Conservation (phyloP, 2,329 filamentous ascomycete genomes). For the Ustilaginoidea virens region DNA sequence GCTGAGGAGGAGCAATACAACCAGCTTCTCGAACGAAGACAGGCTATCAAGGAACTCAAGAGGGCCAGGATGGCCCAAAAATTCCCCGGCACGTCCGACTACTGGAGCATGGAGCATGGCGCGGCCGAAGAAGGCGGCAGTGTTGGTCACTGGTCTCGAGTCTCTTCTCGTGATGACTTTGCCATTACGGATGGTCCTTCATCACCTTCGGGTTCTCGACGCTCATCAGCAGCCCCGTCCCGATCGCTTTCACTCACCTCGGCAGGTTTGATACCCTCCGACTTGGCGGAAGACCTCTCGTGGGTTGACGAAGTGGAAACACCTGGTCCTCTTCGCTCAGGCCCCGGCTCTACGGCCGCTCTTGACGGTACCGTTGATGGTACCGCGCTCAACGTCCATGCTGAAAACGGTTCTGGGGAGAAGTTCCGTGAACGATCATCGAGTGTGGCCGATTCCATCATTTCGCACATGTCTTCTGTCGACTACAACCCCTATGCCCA, state of each 20-base stretch:
- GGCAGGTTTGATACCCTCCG: slow-evolving; percentile 10
- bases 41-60: slow-evolving; percentile 40
- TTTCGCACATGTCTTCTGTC: slow-evolving; percentile 52
- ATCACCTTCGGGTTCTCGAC: slow-evolving; percentile 23
- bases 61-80: slow-evolving; percentile 36
- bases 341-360: slow-evolving; percentile 36
- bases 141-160: slow-evolving; percentile 23
- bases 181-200: slow-evolving; percentile 18
- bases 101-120: slow-evolving; percentile 78
- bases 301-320: slow-evolving; percentile 40
- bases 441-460: slow-evolving; percentile 66
- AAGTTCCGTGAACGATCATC: slow-evolving; percentile 52
- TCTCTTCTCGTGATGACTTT: slow-evolving; percentile 25
- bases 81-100: slow-evolving; percentile 40
- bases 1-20: slow-evolving; percentile 46
- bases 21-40: slow-evolving; percentile 42
- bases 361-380: slow-evolving; percentile 70
- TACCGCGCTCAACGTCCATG: slow-evolving; percentile 39
- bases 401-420: slow-evolving; percentile 42
- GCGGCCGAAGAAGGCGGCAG: slow-evolving; percentile 37
- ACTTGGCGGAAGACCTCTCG: slow-evolving; percentile 18
- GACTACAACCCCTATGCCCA: slow-evolving; percentile 42
- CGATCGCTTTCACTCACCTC: slow-evolving; percentile 31
- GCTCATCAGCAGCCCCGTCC: slow-evolving; percentile 31
- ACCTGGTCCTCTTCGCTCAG: slow-evolving; percentile 35